A percentile compares a stretch with the other conserved stretches of the same genome.
Conservation (phyloP, 1,284 basidiomycete genomes). For the Caloboletus firmus region DNA sequence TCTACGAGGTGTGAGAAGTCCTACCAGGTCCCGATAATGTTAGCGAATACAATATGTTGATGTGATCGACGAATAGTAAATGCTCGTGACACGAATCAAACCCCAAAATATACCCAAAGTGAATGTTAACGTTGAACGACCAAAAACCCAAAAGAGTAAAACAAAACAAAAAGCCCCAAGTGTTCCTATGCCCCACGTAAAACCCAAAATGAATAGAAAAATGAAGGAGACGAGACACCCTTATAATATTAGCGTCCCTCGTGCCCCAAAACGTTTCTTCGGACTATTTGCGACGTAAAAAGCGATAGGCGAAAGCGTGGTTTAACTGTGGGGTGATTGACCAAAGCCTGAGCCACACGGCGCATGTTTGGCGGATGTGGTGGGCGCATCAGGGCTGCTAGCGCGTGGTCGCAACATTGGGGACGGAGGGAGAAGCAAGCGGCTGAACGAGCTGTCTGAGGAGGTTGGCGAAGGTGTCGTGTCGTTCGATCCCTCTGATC, state of each 20-base stretch:
- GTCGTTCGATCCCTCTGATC: slow-evolving; percentile 16
- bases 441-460: slow-evolving; percentile 23
- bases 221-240: slow-evolving; percentile 2
- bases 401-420: slow-evolving; percentile 29
- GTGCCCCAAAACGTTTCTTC: slow-evolving; percentile 28
- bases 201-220: slow-evolving; percentile 23
- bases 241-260: slow-evolving; percentile 18
- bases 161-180: slow-evolving; percentile 3
- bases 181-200: slow-evolving; percentile 18
- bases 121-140: slow-evolving; percentile 6
- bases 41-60: slow-evolving; percentile 22
- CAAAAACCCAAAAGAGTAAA: background rate
- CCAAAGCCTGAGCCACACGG: slow-evolving; percentile 11
- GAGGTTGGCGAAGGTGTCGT: slow-evolving; percentile 26
- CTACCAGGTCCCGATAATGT: slow-evolving; percentile 16
- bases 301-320: slow-evolving; percentile 12
- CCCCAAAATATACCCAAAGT: slow-evolving; percentile 7
- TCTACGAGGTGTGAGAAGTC: slow-evolving; percentile 6
- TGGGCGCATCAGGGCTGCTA: slow-evolving; percentile 15
- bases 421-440: slow-evolving; percentile 18
- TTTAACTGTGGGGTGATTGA: slow-evolving; percentile 15
- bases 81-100: slow-evolving; percentile 1
- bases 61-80: slow-evolving; percentile 17
- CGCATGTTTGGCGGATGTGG: slow-evolving; percentile 14
- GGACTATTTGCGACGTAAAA: slow-evolving; percentile 27